Base-by-base conservation (phyloP, 176 grass and related monocot species). In the Alopecurus myosuroides region DNA sequence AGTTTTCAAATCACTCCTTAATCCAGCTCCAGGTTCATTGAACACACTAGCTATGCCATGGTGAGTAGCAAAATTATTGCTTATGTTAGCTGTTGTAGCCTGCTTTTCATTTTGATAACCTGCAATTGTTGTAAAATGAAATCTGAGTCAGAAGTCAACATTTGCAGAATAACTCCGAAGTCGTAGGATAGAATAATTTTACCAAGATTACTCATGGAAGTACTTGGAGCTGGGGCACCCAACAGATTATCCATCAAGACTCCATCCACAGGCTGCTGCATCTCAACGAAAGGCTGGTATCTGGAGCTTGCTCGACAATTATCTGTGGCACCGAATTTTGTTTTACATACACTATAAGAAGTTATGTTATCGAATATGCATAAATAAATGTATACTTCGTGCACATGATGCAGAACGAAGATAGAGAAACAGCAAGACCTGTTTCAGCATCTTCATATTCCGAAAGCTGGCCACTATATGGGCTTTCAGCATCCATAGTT, bases 401-500 rank as follows among this genome's bases (percentile, higher is more conserved):
- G 84, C 77, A 94, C 88, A 92, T 85, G 85, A 86, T 89, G 84
- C 90, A 80, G 55, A 86, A 85, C 39, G 85, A 94, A 80, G 77
- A 86, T 80, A 78, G 87, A 84, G 82, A 85, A 89, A 90, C 81
- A 90, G 85, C 74, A 84, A 79, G 94, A 98, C 97, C 93, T 95
- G 97, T 94, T 95, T 95, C 91, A 82, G 93, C 92, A 95, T 98
- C 93, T 90, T 95, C 97, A 92, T 93, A 95, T 86, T 95, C 96
- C 85, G 91, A 95, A 80, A 94, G 90, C 71, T 95, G 89, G 68
- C 89, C 89, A 95, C 93, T 98, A 88, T 92, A 90, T 80, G 91
- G 93, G 88, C 97, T 98, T 83, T 93, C 93, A 65, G 89, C 88
- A 85, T 95, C 91, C 82, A 92, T 90, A 80, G 82, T 87, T 88